A percentile compares a stretch with the other conserved stretches of the same genome.
phyloP scores from a whole-genome alignment of 495 filamentous ascomycete genomes.

The Penicilliopsis zonata region DNA sequence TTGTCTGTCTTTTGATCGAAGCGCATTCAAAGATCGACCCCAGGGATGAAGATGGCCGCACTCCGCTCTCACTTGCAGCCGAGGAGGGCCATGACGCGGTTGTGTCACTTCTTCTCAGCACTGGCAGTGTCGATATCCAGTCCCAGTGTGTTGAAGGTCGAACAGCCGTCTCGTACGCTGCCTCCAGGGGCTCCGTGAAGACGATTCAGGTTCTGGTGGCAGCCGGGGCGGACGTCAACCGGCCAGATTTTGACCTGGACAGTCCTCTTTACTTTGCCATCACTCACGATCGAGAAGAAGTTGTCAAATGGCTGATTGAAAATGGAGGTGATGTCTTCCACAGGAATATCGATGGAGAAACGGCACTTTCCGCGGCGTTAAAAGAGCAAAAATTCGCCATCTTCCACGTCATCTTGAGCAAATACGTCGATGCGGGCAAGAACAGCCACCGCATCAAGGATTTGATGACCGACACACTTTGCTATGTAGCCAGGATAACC shows the following conservation, averaged over 20 bases:
- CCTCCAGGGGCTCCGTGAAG: neutral
- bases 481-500: neutral
- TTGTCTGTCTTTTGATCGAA: conserved; percentile 2
- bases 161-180: neutral
- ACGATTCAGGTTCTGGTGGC: neutral
- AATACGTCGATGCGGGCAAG: too few species aligned
- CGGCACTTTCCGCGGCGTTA: neutral
- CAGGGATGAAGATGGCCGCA: conserved; percentile 1
- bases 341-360: too few species aligned
- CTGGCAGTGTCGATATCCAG: neutral
- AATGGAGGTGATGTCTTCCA: too few species aligned
- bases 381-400: too few species aligned
- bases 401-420: too few species aligned
- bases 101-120: conserved; percentile 6
- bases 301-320: too few species aligned
- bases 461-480: conserved; percentile 5
- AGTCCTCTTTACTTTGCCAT: neutral
- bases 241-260: neutral
- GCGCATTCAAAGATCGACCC: conserved; percentile 2
- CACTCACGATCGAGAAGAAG: neutral
- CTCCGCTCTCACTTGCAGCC: conserved; percentile 11
- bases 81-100: conserved; percentile 5
- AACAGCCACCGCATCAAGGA: too few species aligned
- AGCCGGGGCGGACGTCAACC: neutral
- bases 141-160: neutral